Percentiles rank a stretch among this genome's conserved stretches.
Evolutionary conservation across 2,329 filamentous ascomycete species (phyloP).

Genomic region (Colletotrichum tabaci): DNA sequence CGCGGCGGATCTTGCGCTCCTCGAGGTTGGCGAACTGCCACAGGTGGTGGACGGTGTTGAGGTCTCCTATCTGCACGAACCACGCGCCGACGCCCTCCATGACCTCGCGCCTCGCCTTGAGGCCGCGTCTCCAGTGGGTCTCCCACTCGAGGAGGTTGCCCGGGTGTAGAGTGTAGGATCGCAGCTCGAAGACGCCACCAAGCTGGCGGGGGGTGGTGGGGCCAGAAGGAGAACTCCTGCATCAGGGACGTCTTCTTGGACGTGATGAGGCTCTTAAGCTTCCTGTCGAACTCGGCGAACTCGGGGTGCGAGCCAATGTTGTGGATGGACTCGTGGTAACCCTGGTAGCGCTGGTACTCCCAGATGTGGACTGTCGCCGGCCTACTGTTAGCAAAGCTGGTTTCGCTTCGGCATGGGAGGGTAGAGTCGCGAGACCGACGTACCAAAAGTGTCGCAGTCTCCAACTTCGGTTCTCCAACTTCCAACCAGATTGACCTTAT

Average conservation of each 20-base stretch:
- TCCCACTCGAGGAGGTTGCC: conserved; percentile 99
- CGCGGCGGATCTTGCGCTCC: conserved; percentile 89
- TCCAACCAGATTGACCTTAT: conserved; percentile 95
- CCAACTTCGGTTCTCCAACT: conserved; percentile 99
- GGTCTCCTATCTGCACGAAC: conserved; percentile 98
- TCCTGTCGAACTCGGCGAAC: conserved; percentile 85
- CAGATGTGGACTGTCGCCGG: conserved; percentile 88
- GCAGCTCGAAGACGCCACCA: conserved; percentile 94
- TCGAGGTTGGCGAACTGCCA: conserved; percentile 99
- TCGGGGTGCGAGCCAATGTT: conserved; percentile 87
- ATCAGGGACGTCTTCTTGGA: conserved; percentile 92
- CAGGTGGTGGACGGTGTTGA: conserved; percentile 97
- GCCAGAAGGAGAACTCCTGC: conserved; percentile 99
- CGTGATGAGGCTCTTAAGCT: conserved; percentile 88
- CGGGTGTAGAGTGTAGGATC: conserved; percentile 95
- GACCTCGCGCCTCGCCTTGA: conserved; percentile 92
- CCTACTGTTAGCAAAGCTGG: conserved; percentile 31
- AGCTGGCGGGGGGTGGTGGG: conserved; percentile 90
- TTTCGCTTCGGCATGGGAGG: conserved; percentile 18
- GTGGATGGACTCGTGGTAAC: conserved; percentile 93
- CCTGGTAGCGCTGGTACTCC: conserved; percentile 98
- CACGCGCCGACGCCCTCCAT: conserved; percentile 99
- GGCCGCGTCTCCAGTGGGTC: conserved; percentile 94
- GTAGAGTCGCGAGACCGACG: conserved; percentile 47
- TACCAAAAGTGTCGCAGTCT: conserved; percentile 97